Evolutionary conservation across 129 eudicot species (phyloP).

Genomic region (Helianthus tuberosus): DNA sequence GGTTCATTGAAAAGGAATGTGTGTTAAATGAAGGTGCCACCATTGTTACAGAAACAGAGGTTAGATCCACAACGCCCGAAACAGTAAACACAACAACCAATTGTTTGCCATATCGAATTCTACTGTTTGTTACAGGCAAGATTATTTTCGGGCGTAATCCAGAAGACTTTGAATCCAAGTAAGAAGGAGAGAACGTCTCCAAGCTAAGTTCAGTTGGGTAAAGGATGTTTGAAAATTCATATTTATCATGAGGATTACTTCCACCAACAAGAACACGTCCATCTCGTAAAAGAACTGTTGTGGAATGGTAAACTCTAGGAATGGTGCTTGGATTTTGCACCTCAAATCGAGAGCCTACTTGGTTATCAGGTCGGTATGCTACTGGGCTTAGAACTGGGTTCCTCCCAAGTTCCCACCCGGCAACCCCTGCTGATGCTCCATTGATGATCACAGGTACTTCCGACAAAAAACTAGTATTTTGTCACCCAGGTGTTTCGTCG

Average conservation of each 20-base stretch:
- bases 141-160: background rate
- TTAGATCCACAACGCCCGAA: background rate
- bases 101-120: background rate
- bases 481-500: too few relatives aligned
- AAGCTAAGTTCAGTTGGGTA: constrained; percentile 3
- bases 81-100: background rate
- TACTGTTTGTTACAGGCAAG: constrained; percentile 3
- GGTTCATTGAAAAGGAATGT: constrained; percentile 11
- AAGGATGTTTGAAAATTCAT: background rate
- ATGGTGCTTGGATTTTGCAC: background rate
- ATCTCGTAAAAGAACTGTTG: background rate
- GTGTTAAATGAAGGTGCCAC: constrained; percentile 18
- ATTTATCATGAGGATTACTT: constrained; percentile 1
- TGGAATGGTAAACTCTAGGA: background rate
- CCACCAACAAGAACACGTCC: constrained; percentile 9
- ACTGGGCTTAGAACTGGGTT: background rate
- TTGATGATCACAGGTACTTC: too few relatives aligned
- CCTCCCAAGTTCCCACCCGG: constrained; percentile 1
- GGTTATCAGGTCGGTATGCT: background rate
- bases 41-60: constrained; percentile 1
- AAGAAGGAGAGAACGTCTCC: constrained; percentile 1
- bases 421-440: background rate
- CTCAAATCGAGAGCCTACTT: background rate
- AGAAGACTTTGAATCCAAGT: background rate
- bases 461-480: too few relatives aligned